A percentile compares a stretch with the other conserved stretches of the same genome.
Conservation (phyloP, 495 filamentous ascomycete genomes). For the Paragyromitra xinjiangensis region DNA sequence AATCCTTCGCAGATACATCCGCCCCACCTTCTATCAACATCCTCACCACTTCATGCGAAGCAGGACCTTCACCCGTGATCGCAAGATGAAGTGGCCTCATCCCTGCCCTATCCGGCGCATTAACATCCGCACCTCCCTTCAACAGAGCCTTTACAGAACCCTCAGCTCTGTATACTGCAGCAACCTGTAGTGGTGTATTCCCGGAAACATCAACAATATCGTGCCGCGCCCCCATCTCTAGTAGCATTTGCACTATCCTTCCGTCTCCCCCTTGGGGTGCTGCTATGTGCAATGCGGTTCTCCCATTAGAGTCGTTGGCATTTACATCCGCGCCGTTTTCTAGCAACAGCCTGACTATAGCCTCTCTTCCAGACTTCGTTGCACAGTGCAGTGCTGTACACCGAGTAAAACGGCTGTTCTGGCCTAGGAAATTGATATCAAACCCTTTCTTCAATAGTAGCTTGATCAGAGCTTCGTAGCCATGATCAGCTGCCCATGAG, state of each 20-base stretch:
- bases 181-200: neutral
- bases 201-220: neutral
- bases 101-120: neutral
- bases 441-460: neutral
- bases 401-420: too few relatives aligned
- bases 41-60: neutral
- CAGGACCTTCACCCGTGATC: neutral
- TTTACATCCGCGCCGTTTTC: slow-evolving; percentile 53
- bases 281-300: slow-evolving; percentile 2
- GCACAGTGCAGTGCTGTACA: slow-evolving; percentile 59
- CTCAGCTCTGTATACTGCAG: neutral
- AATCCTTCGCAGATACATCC: neutral
- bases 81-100: slow-evolving; percentile 1
- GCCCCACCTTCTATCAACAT: slow-evolving; percentile 2
- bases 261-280: neutral
- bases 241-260: neutral
- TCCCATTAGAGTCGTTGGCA: neutral
- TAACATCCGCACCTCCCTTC: neutral
- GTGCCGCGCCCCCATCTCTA: neutral
- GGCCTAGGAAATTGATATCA: neutral
- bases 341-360: slow-evolving; percentile 54
- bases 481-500: neutral
- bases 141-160: neutral
- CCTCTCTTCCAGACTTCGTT: slow-evolving; percentile 47
- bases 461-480: neutral